Evolutionary conservation across 2,329 filamentous ascomycete genomes (phyloP), one percentile per base, ranked within the genome.

Genomic region (Penicillium sp.): DNA sequence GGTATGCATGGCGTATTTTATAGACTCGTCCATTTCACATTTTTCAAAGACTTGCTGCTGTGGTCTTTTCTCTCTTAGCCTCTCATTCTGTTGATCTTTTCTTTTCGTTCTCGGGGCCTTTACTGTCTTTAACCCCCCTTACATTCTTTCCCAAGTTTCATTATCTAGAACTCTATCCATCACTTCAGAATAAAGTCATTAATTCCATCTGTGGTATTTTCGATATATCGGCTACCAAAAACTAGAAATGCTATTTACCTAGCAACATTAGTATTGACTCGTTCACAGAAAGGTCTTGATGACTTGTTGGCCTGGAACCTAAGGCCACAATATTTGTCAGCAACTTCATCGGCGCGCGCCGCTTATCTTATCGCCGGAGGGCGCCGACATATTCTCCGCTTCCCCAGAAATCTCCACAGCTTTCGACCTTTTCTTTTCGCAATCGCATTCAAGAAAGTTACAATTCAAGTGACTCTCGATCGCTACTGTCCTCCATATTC

Each of bases 321-420:
- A 12, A 40, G 35, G 35, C 35, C 37, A 22, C 2, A 7, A 40
- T 18, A 37, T 37, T 11, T 15, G 41, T 15, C 20, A 45, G n/a
- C 27, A 1, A n/a, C n/a, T n/a, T n/a, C 25, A 5, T 26, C 40
- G 49, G 37, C 40, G 12, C 22, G 26, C 25, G 27, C 40, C 37
- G 49, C 49, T 26, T 35, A 51, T 42, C 49, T 51, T 51, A 51
- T 51, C 49, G n/a, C 15, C 49, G 49, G 49, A 31, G 37, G 18
- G 29, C 40, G 49, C 49, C 49, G 49, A 51, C 40, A 44, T 9
- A 6, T 51, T 51, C 37, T 43, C 49, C 49, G 41, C 40, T 44
- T 33, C 49, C 27, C 49, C 40, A 5, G 23, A 27, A n/a, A 31
- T 23, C 29, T 41, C 37, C n/a, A 11, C 20, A 23, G 2, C 8